Evolutionary conservation across 148 eudicot genomes (phyloP), one percentile per base, ranked within the genome.

Genomic region (Fagopyrum esculentum): DNA sequence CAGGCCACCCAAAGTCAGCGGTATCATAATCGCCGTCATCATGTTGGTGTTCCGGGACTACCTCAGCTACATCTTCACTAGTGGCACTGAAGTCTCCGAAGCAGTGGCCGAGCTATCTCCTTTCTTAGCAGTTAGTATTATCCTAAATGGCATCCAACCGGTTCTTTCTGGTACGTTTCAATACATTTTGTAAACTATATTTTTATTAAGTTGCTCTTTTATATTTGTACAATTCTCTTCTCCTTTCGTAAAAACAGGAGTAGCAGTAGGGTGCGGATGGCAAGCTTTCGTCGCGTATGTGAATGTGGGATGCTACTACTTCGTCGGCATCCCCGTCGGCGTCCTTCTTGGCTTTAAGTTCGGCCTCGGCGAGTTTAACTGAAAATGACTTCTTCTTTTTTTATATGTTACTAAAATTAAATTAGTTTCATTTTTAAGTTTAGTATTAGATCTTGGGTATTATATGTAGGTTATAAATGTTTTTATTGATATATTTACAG

Each of bases 201-300:
- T 35, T 35, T 35, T 0, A 35, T 35, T 1, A 35, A 35, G 40
- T 2, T 35, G 40, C 40, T 35, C 40, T 35, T 35, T 35, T 35
- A 35, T 35, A 35, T 35, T 35, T 35, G 40, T 35, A 35, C 1
- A 35, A 35, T 35, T 35, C 40, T 35, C 40, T 35, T 35, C 40
- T 35, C 40, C 3, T 35, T 35, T 35, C 2, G 50, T 17, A 26
- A 60, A 26, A 64, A 72, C 17, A 83, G 84, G 88, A 45, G 88
- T 85, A 45, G 88, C 88, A 3, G 88, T 85, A 51, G 88, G 88
- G 6, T 85, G 88, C 63, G 89, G 89, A 84, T 86, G 89, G 89
- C 89, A 86, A 84, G 80, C 87, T 63, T 84, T 86, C 73, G 89
- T 86, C 7, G 89, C 89, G 11, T 86, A 86, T 63, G 85, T 86